Conservation (phyloP, 257 asterid genomes). For the Fraxinus anomala region DNA sequence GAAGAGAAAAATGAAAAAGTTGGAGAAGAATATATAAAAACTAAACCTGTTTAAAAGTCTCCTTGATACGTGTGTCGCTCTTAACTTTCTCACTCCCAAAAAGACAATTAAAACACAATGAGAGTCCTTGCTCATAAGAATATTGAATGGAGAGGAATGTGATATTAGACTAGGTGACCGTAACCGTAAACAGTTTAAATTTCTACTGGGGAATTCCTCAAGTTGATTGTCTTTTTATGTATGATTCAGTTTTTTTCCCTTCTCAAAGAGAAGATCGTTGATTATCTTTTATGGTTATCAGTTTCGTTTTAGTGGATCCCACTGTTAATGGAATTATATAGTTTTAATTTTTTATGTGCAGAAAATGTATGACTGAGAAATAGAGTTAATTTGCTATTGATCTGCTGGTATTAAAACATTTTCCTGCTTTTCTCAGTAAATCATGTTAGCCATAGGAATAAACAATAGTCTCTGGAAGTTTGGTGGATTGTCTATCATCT, state of each 20-base stretch:
- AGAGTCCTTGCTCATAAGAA: neutral
- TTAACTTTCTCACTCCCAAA: neutral
- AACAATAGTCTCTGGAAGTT: neutral
- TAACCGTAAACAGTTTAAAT: neutral
- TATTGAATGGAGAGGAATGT: neutral
- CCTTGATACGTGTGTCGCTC: neutral
- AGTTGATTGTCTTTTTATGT: neutral
- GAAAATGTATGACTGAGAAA: neutral
- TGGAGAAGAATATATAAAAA: neutral
- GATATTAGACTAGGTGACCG: neutral
- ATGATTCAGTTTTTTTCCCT: neutral
- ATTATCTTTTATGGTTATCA: neutral
- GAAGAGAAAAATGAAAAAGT: neutral
- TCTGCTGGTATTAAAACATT: conserved; percentile 3
- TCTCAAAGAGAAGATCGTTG: neutral
- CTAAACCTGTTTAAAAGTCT: neutral
- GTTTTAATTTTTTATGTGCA: neutral
- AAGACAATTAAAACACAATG: neutral
- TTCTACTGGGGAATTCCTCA: neutral
- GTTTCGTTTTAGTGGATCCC: neutral
- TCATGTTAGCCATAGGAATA: neutral
- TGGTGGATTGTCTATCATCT: neutral
- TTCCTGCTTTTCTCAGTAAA: neutral
- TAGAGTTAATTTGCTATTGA: neutral
- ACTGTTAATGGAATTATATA: neutral